Percentiles rank a stretch among this genome's conserved stretches.
Evolutionary conservation across 306 rosid genomes (phyloP).

Genomic region (Benincasa hispida): DNA sequence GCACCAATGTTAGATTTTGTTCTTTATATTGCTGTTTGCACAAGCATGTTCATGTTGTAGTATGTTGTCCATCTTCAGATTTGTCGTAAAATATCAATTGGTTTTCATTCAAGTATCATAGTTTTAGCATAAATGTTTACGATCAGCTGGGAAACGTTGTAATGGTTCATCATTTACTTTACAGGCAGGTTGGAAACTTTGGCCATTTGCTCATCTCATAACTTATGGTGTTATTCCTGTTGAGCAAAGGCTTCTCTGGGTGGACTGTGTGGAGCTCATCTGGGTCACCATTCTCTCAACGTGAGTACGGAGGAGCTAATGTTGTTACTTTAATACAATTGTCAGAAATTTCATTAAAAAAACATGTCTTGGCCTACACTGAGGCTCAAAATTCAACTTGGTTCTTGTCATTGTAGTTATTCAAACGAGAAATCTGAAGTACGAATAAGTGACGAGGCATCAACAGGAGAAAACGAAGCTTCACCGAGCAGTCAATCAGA

Average conservation of each 20-base stretch:
- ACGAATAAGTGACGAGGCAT: constrained; percentile 28
- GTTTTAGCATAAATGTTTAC: neutral
- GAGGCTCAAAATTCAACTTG: neutral
- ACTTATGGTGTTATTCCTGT: constrained; percentile 87
- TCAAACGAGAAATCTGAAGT: constrained; percentile 74
- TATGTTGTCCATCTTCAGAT: neutral
- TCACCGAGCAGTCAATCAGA: constrained; percentile 27
- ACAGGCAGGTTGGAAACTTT: constrained; percentile 97
- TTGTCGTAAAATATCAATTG: neutral
- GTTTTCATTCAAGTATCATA: neutral
- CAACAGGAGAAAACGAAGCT: constrained; percentile 24
- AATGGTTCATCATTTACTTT: constrained; percentile 1
- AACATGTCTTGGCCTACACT: neutral
- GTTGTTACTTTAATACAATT: neutral
- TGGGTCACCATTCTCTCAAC: constrained; percentile 98
- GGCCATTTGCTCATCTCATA: constrained; percentile 97
- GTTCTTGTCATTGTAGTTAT: constrained; percentile 26
- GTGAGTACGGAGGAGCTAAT: constrained; percentile 25
- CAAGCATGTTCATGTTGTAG: neutral
- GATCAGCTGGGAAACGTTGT: neutral
- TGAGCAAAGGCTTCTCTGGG: constrained; percentile 98
- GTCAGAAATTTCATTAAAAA: constrained; percentile 3
- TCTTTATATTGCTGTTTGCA: neutral
- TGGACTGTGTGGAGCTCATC: constrained; percentile 85
- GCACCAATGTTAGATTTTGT: neutral